Evolutionary conservation across 345 rosid genomes (phyloP), one percentile per base, ranked within the genome.

Genomic region (Sisymbrium altissimum): DNA sequence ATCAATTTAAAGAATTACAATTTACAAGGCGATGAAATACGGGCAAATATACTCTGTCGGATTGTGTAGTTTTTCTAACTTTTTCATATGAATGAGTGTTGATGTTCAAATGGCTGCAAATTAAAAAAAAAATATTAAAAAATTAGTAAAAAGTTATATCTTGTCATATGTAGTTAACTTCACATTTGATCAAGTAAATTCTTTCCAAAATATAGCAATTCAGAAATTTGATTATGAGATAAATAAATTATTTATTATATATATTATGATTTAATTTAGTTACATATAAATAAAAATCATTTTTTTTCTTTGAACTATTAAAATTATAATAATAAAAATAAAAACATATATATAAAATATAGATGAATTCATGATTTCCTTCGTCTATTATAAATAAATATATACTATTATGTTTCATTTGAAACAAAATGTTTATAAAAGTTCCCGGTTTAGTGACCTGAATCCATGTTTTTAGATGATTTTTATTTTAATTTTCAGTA

Each of bases 341-440:
- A n/a, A n/a, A n/a, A n/a, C n/a, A n/a, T n/a, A n/a, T 12, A 15
- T 53, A 5, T 19, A 12, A 6, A 36, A 35, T 54, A 73, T 54
- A 43, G 25, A 73, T 73, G 23, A 73, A 65, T 58, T 64, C 71
- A 55, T 64, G 64, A 48, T 64, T 55, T 66, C 35, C 25, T 74
- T 66, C 66, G 2, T 66, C 25, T 74, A 43, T 74, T 74, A 46
- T 67, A 15, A 23, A 19, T 23, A 71, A 30, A n/a, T 21, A 8
- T 15, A 65, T 56, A 12, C 57, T 57, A 48, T 8, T 45, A 49
- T 49, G n/a, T n/a, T n/a, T n/a, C n/a, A n/a, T n/a, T n/a, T n/a
- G n/a, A 65, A 66, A 44, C 35, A 14, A 74, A 14, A 25, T 27
- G 53, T 49, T 66, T 74, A 0, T 45, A n/a, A 9, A 32, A 49